Evolutionary conservation across 164 flowering plant species (phyloP), one percentile per base, ranked within the genome.

Genomic region (Magnolia changhungtana): DNA sequence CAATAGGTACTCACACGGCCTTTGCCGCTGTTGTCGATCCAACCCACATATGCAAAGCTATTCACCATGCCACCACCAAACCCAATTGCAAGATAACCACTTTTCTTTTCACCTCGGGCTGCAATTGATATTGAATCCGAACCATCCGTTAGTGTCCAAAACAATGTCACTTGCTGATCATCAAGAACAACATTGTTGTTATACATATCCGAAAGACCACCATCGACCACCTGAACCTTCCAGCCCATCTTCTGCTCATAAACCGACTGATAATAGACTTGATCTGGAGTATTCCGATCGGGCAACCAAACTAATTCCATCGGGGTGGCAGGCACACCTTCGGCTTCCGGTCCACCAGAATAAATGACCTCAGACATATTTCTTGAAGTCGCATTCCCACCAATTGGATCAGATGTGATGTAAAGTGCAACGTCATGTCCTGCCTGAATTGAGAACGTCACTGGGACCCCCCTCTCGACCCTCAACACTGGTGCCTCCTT

Each of bases 191-290:
- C 97, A 81, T 94, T 96, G 82, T 83, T 94, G 71, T 88, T 92
- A 75, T 94, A 96, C 98, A 96, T 96, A 81, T 96, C 99, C 18
- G 98, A 85, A 63, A 96, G 81, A 68, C 99, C 99, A 52, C 98
- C 98, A 84, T 96, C 99, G 61, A 96, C 99, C 67, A 96, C 99
- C 85, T 92, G 89, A 78, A 94, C 86, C 83, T 84, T 96, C 98
- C 98, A 96, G 31, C 99, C 99, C 99, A 96, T 96, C 80, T 96
- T 96, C 78, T 79, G 87, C 14, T 78, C 82, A 79, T 75, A 96
- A 67, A 90, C 65, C 1, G 98, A 94, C 4, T 94, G 98, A 77
- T 96, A 96, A 77, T 86, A 96, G 59, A 96, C 94, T 73, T 82
- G 90, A 83, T 96, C 96, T 1, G 99, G 99, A 2, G 98, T 96